Base-by-base conservation (phyloP, 345 rosid species). In the Eutrema heterophyllum region DNA sequence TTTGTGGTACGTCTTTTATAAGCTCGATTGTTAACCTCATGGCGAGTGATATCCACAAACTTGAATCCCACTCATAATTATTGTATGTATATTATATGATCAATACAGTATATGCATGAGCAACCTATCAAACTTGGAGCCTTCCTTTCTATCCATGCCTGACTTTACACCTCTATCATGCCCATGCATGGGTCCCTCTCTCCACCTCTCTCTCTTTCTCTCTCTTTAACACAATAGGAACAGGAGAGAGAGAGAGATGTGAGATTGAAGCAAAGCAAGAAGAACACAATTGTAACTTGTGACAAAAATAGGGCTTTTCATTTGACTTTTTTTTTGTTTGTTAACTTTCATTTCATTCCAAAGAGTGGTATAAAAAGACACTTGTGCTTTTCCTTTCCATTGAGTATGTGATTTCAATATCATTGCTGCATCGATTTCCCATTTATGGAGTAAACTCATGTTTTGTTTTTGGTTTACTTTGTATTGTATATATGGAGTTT, bases 101-200 rank as follows among this genome's bases (percentile, higher is more conserved):
- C 14, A 49, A 21, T 32, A 75, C 49, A 26, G 55, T 38, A 50
- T 44, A 71, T 65, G 77, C 72, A 71, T 78, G 69, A 78, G 73
- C 81, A 78, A 18, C 81, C 81, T 78, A 78, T 78, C 57, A 78
- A 72, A 30, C 58, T 72, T 65, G 73, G 73, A 71, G 76, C 54
- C 81, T 71, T 78, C 43, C 45, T 72, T 72, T 72, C 45, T 78
- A 72, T 78, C 70, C 81, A 66, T 78, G 73, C 69, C 18, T 72
- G 32, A 71, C 77, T 77, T 77, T 77, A 77, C 73, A 71, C 81
- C 69, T 76, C 79, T 63, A 76, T 76, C 53, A 76, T 76, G 75
- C 75, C 80, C 76, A 72, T 59, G 68, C 72, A 57, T 78, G 81
- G 81, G 77, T 72, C 81, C 81, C 81, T 51, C 43, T 64, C 73